Evolutionary conservation across 2,329 filamentous ascomycete genomes (phyloP), one percentile per base, ranked within the genome.

Genomic region (Fusarium citri): DNA sequence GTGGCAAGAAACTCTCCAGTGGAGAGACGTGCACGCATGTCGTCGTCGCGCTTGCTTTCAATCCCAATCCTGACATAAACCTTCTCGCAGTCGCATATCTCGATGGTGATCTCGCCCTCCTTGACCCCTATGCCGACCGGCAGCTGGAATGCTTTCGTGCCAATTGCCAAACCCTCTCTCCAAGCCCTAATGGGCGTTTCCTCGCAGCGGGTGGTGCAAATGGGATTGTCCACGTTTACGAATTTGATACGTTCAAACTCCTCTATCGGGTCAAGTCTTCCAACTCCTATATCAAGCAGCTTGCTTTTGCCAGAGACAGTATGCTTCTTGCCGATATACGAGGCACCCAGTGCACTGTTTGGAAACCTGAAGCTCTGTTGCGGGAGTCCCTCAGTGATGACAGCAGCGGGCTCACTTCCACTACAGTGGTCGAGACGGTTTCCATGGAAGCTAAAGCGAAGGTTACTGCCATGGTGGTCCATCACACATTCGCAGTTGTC

Each of bases 331-430:
- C 72, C 8, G 80, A 82, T 57, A 76, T 81, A 25, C 66, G 79
- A 61, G 77, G 76, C 6, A 59, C 73, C 2, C 76, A 80, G 55
- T 81, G 78, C 66, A 78, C 74, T 43, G 75, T 82, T 46, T 82
- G 80, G 80, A 76, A 81, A 56, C 78, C 80, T 2, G 62, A 66
- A 25, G 69, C 67, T 15, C 66, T 78, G 14, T 56, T 78, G 41
- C 59, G 73, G 28, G 75, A 76, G 30, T 51, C 68, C 11, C 31
- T 75, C 12, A 68, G 62, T 20, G 77, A 79, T 40, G 74, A 75
- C 31, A 74, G 68, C 59, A 77, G 73, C 51, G 72, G 66, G 18
- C 42, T 45, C 11, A 71, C 72, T 30, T 72, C 69, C 10, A 67
- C 55, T 6, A 59, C 74, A 12, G 22, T 74, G 6, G 59, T 74